Evolutionary conservation across 257 asterid genomes (phyloP), one percentile per base, ranked within the genome.

Genomic region (Coffea eugenioides): DNA sequence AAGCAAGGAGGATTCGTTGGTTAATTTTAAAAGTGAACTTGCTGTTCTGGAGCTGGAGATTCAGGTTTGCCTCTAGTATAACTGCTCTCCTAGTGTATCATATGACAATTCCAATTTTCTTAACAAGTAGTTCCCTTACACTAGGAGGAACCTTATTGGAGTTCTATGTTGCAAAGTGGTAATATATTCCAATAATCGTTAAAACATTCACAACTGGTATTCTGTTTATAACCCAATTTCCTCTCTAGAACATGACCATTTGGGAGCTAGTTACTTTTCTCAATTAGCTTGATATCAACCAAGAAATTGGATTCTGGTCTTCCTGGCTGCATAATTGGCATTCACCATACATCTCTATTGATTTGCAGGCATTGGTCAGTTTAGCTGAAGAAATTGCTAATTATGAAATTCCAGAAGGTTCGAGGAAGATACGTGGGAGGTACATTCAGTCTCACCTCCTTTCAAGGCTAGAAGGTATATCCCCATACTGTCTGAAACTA

Each of bases 361-460:
- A 70, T 18, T 51, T 83, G 89, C 85, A 94, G 99, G 92, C 90
- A 82, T 86, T 94, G 87, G 91, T 89, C 74, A 66, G 80, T 83
- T 82, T 96, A 89, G 95, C 97, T 10, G 87, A 84, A 85, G 98
- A 96, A 87, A 85, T 96, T 69, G 87, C 92, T 75, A 88, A 84
- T 39, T 84, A 86, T 82, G 79, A 81, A 56, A 88, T 96, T 84
- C 95, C 99, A 23, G 73, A 77, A 73, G 97, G 96, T 77, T 91
- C 98, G 10, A 89, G 97, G 86, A 94, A 90, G 89, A 91, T 96
- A 67, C 91, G 90, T 54, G 98, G 99, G 62, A 96, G 85, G 81
- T 94, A 90, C 77, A 85, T 94, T 83, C 98, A 96, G 83, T 92
- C 97, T 75, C 94, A 87, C 89, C 95, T 96, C 39, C 88, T 89